phyloP scores from a whole-genome alignment of 2,329 filamentous ascomycete species.

The Leptographium galeiforme region DNA sequence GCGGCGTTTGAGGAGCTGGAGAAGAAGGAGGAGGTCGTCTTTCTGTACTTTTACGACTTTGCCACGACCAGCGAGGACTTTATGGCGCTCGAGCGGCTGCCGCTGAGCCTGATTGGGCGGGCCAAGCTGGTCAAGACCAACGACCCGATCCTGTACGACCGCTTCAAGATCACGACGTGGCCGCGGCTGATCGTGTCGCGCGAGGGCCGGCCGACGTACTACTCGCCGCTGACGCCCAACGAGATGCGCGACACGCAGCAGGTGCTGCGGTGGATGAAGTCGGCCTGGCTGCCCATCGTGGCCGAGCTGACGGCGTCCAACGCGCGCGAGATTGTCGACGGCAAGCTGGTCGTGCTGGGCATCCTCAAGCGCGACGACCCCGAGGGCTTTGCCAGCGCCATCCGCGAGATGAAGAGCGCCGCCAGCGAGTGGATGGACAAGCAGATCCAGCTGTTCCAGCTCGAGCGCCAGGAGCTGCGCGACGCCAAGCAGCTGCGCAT shows the following conservation, averaged over 20 bases:
- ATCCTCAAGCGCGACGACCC: conserved; percentile 69
- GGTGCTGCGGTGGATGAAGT: conserved; percentile 86
- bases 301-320: conserved; percentile 87
- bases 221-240: conserved; percentile 69
- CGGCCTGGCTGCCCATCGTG: conserved; percentile 90
- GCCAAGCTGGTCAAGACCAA: conserved; percentile 87
- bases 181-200: conserved; percentile 82
- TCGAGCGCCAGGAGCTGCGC: conserved; percentile 83
- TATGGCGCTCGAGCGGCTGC: conserved; percentile 69
- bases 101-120: conserved; percentile 78
- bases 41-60: conserved; percentile 95
- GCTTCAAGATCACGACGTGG: conserved; percentile 95
- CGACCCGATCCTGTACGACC: conserved; percentile 58
- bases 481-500: conserved; percentile 92
- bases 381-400: conserved; percentile 64
- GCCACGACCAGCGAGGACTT: conserved; percentile 92
- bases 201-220: conserved; percentile 83
- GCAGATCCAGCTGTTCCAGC: conserved; percentile 79
- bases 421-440: conserved; percentile 98
- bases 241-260: conserved; percentile 82
- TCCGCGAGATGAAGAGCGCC: conserved; percentile 87
- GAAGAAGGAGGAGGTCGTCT: conserved; percentile 88
- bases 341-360: conserved; percentile 86
- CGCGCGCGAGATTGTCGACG: conserved; percentile 86
- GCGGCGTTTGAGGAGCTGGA: conserved; percentile 69